Conservation (phyloP, 2,329 filamentous ascomycete genomes). For the Ceratocystis ficicola region DNA sequence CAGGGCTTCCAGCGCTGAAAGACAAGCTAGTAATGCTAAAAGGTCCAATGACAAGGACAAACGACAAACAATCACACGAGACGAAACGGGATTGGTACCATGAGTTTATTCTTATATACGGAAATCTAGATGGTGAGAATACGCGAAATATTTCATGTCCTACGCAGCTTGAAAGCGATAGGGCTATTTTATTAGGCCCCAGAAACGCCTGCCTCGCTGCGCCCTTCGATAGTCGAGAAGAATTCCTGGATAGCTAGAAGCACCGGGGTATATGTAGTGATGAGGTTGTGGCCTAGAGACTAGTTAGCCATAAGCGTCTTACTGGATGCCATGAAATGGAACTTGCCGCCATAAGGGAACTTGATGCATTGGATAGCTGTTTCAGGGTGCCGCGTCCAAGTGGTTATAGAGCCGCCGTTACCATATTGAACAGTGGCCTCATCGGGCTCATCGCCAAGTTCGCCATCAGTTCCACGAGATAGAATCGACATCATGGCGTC, state of each 20-base stretch:
- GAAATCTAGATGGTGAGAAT: neutral
- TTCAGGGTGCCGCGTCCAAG: conserved; percentile 35
- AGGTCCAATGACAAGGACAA: neutral
- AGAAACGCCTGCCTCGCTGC: neutral
- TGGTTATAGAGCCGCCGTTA: conserved; percentile 38
- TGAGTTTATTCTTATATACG: neutral
- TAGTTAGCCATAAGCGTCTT: neutral
- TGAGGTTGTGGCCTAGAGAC: conserved; percentile 51
- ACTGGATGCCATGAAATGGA: neutral
- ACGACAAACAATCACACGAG: neutral
- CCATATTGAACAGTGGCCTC: conserved; percentile 35
- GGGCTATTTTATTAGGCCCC: neutral
- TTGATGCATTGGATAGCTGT: conserved; percentile 43
- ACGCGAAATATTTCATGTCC: neutral
- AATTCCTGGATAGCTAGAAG: conserved; percentile 52
- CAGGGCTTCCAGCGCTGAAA: neutral
- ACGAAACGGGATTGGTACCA: neutral
- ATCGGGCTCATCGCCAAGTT: conserved; percentile 35
- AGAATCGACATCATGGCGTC: conserved; percentile 44
- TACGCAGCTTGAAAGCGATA: neutral
- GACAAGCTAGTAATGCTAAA: neutral
- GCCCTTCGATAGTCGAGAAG: conserved; percentile 36
- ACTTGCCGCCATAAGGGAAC: conserved; percentile 43
- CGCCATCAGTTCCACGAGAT: conserved; percentile 26
- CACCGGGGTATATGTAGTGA: conserved; percentile 54